These are phyloP conservation scores for Ascochyta pisi DNA, from an alignment of 2,329 filamentous ascomycete genomes.

Conservation along the genomic window DNA sequence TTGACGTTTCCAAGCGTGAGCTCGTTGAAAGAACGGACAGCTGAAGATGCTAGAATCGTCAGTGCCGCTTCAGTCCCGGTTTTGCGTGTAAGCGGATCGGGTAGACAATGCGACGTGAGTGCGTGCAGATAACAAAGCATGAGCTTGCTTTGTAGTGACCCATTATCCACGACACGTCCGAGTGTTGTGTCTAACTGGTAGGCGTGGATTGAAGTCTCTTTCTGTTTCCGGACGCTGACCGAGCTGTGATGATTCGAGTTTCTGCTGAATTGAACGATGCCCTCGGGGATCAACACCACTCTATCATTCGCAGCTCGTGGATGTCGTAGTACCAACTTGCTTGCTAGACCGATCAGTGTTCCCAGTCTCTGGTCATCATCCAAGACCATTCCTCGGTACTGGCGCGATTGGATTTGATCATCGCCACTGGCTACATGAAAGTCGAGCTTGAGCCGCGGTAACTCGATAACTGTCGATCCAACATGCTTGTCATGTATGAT, in stretches of 20 bases:
- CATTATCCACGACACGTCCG: conserved; percentile 59
- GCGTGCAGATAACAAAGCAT: conserved; percentile 61
- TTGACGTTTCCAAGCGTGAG: conserved; percentile 37
- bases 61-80: conserved; percentile 65
- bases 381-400: conserved; percentile 36
- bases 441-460: conserved; percentile 22
- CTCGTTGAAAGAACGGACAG: conserved; percentile 56
- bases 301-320: conserved; percentile 31
- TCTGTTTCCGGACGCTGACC: conserved; percentile 23
- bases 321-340: conserved; percentile 29
- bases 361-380: conserved; percentile 33
- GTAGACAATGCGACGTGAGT: conserved; percentile 60
- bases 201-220: conserved; percentile 43
- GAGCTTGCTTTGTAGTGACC: conserved; percentile 60
- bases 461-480: conserved; percentile 19
- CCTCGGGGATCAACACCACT: conserved; percentile 47
- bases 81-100: conserved; percentile 56
- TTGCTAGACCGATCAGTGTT: conserved; percentile 34
- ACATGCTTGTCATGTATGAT: conserved; percentile 11
- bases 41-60: conserved; percentile 56
- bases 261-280: conserved; percentile 14
- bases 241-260: conserved; percentile 8
- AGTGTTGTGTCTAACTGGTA: conserved; percentile 61
- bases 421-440: conserved; percentile 15
- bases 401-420: conserved; percentile 26